Evolutionary conservation across 371 early-diverging fungal genomes (phyloP).

Genomic region (Apophysomyces elegans): DNA sequence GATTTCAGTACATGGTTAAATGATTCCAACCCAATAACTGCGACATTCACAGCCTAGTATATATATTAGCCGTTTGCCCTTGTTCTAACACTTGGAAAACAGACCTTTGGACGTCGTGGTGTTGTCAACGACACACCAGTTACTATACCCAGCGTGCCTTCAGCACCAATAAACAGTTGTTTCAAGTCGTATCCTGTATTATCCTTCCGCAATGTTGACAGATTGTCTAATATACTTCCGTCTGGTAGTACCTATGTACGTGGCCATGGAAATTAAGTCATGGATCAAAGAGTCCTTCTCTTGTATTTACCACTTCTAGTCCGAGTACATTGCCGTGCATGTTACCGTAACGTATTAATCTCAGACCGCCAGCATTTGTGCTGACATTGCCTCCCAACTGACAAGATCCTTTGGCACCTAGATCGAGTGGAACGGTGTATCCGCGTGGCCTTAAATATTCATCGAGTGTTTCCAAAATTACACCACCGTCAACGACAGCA

Average conservation of each 20-base stretch:
- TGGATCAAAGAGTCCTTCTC: background rate
- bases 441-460: constrained; percentile 75
- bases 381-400: constrained; percentile 93
- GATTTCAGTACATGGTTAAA: constrained; percentile 50
- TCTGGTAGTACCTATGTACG: constrained; percentile 75
- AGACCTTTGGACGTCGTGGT: constrained; percentile 43
- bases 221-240: constrained; percentile 87
- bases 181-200: constrained; percentile 88
- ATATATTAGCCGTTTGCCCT: background rate
- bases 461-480: constrained; percentile 84
- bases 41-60: constrained; percentile 43
- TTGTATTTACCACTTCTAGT: constrained; percentile 63
- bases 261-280: background rate
- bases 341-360: constrained; percentile 85
- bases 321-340: constrained; percentile 90
- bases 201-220: constrained; percentile 83
- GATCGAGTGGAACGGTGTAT: constrained; percentile 88
- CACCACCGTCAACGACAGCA: constrained; percentile 86
- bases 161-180: constrained; percentile 89
- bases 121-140: constrained; percentile 77
- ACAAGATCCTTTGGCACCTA: constrained; percentile 88
- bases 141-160: constrained; percentile 86
- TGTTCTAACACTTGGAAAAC: background rate
- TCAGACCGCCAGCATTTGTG: constrained; percentile 92
- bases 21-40: constrained; percentile 43